Evolutionary conservation across 2,329 filamentous ascomycete genomes (phyloP), one percentile per base, ranked within the genome.

Genomic region (Lecanoromycetidae sp.): DNA sequence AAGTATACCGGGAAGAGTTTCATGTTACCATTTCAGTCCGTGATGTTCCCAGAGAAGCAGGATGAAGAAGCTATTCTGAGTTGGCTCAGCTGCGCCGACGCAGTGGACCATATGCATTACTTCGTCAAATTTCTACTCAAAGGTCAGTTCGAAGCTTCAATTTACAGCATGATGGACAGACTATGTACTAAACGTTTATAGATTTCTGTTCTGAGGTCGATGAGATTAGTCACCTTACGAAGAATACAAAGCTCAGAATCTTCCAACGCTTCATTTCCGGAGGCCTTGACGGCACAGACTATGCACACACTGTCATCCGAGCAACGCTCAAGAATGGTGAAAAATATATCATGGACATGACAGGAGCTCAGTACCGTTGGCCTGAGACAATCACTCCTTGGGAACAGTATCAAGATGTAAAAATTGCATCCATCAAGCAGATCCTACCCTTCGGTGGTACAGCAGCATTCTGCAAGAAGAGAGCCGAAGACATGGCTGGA

Each of bases 341-440:
- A 4, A 22, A 17, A 2, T 46, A 34, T 12, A 29, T 23, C 10
- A 0, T 46, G 9, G 44, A 46, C 9, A 39, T 46, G 26, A 30
- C 44, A 15, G 44, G 44, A 2, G 44, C 44, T 1, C 44, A 46
- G 10, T 46, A 39, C n/a, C 26, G 29, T 12, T 39, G 44, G 35
- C 19, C 7, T 2, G 23, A 46, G 35, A 1, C n/a, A 4, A 12
- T 46, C 15, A 39, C 22, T 2, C 36, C 44, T 8, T 46, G 20
- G 19, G 10, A 32, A 2, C 3, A 26, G 3, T 46, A 46, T 22
- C 13, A 17, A 15, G 22, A 29, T 29, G 4, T 15, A 26, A 29
- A 34, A 17, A n/a, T 34, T 8, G 26, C 10, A 23, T 7, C 10
- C 2, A 34, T 43, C n/a, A 25, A 20, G 3, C 2, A 22, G n/a